These are phyloP conservation scores for Colletotrichum karsti DNA, from an alignment of 2,329 filamentous ascomycete species.

Conservation along the genomic window DNA sequence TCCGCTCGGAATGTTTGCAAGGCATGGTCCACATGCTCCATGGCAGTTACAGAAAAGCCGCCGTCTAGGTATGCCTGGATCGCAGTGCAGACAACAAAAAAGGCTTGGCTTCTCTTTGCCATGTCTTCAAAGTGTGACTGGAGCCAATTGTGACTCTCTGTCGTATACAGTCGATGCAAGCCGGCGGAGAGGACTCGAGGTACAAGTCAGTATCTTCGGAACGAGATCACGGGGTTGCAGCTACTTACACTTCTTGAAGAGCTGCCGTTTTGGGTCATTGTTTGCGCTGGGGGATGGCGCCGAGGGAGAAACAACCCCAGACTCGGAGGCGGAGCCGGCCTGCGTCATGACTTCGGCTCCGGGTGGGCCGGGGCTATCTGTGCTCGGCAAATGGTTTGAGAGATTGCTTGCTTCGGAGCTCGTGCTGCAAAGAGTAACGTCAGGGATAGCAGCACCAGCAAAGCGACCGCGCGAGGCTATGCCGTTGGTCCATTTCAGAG, in stretches of 20 bases:
- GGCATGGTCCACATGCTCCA: conserved; percentile 26
- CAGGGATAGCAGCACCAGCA: conserved; percentile 22
- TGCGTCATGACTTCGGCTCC: background rate
- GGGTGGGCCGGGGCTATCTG: background rate
- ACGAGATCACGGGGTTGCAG: background rate
- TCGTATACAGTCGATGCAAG: conserved; percentile 21
- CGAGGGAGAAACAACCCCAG: background rate
- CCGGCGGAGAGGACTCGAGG: conserved; percentile 17
- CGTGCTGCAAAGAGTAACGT: background rate
- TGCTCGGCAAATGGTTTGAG: background rate
- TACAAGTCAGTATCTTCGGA: background rate
- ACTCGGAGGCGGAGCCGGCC: background rate
- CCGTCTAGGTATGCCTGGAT: conserved; percentile 27
- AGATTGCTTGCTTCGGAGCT: background rate
- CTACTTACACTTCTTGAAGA: conserved; percentile 19
- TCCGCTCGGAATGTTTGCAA: conserved; percentile 28
- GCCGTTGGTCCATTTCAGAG: conserved; percentile 29
- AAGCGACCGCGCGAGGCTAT: conserved; percentile 24
- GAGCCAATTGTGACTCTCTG: conserved; percentile 18
- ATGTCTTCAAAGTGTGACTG: conserved; percentile 22
- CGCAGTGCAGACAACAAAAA: conserved; percentile 20
- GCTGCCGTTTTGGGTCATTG: conserved; percentile 5
- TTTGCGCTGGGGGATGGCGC: background rate
- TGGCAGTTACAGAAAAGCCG: conserved; percentile 21
- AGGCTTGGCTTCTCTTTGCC: conserved; percentile 14